Conservation (phyloP, 2,329 filamentous ascomycete species). For the Stemphylium vesicarium region DNA sequence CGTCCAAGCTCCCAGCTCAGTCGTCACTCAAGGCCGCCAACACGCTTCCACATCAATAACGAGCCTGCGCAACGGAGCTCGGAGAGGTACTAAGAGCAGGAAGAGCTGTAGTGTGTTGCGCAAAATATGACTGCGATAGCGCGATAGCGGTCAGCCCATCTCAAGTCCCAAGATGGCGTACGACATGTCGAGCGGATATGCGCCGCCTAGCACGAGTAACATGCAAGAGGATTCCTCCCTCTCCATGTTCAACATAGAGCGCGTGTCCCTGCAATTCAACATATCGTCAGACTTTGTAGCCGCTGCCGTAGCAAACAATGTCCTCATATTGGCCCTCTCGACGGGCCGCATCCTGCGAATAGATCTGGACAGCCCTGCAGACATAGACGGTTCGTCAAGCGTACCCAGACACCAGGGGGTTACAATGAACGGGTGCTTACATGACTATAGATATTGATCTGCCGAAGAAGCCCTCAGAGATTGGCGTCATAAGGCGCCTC, state of each 20-base stretch:
- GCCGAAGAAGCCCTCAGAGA: constrained; percentile 88
- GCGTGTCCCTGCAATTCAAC: constrained; percentile 90
- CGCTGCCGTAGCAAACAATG: constrained; percentile 96
- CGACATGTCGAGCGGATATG: constrained; percentile 74
- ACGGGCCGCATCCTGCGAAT: constrained; percentile 93
- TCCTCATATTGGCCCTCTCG: constrained; percentile 87
- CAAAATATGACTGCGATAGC: constrained; percentile 21
- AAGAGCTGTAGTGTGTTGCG: constrained; percentile 15
- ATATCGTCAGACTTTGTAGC: constrained; percentile 95
- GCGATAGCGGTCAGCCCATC: constrained; percentile 18
- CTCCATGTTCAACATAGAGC: constrained; percentile 94
- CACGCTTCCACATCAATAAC: constrained; percentile 11
- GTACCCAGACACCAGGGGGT: background rate
- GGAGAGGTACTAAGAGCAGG: background rate
- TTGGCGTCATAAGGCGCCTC: constrained; percentile 91
- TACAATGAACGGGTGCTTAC: constrained; percentile 15
- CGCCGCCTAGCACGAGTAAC: constrained; percentile 68
- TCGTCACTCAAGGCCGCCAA: constrained; percentile 3
- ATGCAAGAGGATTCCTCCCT: constrained; percentile 66
- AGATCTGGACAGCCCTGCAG: constrained; percentile 88
- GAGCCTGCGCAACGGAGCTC: background rate
- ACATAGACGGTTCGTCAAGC: constrained; percentile 72
- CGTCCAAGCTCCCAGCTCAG: constrained; percentile 14
- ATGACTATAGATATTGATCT: constrained; percentile 82
- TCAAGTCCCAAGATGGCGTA: constrained; percentile 65